Percentiles rank a stretch among this genome's conserved stretches.
Conservation (phyloP, 129 eudicot genomes). For the Centaurea solstitialis region DNA sequence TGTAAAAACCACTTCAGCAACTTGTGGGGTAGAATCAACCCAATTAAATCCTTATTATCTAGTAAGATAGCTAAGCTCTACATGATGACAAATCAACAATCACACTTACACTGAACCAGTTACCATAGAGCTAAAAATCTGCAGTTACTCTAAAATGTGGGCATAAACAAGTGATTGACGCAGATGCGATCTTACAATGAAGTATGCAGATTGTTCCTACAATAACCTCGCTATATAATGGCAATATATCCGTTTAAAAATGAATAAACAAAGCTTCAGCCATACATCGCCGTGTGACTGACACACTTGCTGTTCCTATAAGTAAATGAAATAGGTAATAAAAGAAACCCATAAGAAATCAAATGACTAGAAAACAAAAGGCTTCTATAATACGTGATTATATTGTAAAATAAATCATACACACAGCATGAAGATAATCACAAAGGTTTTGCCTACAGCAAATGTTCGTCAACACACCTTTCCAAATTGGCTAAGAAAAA, state of each 20-base stretch:
- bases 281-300: constrained; percentile 10
- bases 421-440: background rate
- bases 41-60: background rate
- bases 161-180: background rate
- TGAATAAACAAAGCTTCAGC: background rate
- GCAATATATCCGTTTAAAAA: background rate
- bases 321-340: background rate
- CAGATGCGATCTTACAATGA: background rate
- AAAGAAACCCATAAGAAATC: background rate
- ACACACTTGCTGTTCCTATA: background rate
- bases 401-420: background rate
- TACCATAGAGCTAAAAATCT: constrained; percentile 7
- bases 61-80: background rate
- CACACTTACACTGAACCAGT: constrained; percentile 1
- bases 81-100: constrained; percentile 18
- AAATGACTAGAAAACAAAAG: background rate
- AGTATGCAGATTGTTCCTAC: background rate
- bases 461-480: background rate
- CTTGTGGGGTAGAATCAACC: constrained; percentile 21
- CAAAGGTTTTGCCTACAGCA: background rate
- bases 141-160: constrained; percentile 16
- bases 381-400: background rate
- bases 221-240: background rate
- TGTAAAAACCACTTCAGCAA: constrained; percentile 13
- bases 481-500: background rate